Base-by-base conservation (phyloP, 2,329 filamentous ascomycete genomes). In the Cladosporium sp. region DNA sequence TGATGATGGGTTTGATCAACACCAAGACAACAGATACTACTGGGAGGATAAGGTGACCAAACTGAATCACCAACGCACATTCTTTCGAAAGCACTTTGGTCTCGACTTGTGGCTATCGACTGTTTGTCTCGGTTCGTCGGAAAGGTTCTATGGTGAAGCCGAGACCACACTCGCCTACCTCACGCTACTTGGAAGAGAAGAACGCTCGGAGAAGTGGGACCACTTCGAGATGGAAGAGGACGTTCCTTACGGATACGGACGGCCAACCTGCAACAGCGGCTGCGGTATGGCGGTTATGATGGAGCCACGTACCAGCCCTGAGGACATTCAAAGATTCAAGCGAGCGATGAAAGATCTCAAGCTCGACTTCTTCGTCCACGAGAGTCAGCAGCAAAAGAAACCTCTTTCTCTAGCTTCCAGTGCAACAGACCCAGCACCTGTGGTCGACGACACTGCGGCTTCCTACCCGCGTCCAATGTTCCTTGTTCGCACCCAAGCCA, bases 291-390 rank as follows among this genome's bases (percentile, higher is more conserved):
- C 15, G 11, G 30, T 36, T 1, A 1, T 8, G 30, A 32, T 14
- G 2, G 15, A 21, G 1, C 18, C 24, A 1, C 18, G 2, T 14
- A 5, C n/a, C 2, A 12, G 4, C 3, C n/a, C 54, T 0, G 7
- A 15, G 24, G 54, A 32, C 2, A 36, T 24, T 1, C 54, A 57
- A 11, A n/a, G 24, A 0, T 26, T 57, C n/a, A 21, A 11, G 6
- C 32, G 54, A 1, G 30, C 18, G 4, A 57, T 57, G 54, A 36
- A 12, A 8, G 2, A 12, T 8, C 32, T 57, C 8, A 18, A 24
- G 6, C 54, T 57, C 2, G n/a, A 57, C 1, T 2, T 8, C 15
- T 57, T 11, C 49, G 6, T 18, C 7, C 24, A 28, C 5, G 21
- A 52, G 1, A 28, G 5, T 52, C 51, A 55, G 15, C 7, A 2